Conservation (phyloP, 1,284 basidiomycete genomes). For the Ceratobasidium sp. region DNA sequence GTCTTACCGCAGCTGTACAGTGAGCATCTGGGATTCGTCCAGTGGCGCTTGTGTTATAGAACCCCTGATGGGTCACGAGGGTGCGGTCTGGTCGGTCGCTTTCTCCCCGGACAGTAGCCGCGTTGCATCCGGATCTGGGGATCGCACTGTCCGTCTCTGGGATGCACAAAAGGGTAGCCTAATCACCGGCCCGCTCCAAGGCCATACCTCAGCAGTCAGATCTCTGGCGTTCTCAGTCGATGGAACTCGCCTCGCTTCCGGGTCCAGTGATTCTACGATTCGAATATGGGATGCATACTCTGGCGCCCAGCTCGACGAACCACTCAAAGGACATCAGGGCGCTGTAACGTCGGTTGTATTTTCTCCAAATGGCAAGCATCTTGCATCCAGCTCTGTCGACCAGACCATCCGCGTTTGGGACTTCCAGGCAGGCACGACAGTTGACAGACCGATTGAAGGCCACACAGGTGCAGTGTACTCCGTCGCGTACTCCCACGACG, state of each 20-base stretch:
- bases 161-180: neutral
- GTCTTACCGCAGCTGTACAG: neutral
- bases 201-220: neutral
- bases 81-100: neutral
- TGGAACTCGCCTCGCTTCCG: neutral
- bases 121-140: neutral
- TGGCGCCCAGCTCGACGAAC: neutral
- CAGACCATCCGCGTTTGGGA: neutral
- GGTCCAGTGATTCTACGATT: neutral
- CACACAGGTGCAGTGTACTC: neutral
- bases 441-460: neutral
- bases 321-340: neutral
- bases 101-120: neutral
- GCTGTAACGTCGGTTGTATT: neutral
- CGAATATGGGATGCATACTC: neutral
- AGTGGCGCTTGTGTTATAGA: neutral
- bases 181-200: neutral
- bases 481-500: neutral
- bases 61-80: neutral
- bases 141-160: neutral
- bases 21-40: neutral
- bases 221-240: constrained; percentile 3
- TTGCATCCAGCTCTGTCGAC: neutral
- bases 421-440: neutral
- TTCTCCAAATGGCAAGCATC: too few relatives aligned